These are phyloP conservation scores for Lichtheimia ramosa DNA, from an alignment of 371 early-diverging fungal genomes.

Conservation along the genomic window DNA sequence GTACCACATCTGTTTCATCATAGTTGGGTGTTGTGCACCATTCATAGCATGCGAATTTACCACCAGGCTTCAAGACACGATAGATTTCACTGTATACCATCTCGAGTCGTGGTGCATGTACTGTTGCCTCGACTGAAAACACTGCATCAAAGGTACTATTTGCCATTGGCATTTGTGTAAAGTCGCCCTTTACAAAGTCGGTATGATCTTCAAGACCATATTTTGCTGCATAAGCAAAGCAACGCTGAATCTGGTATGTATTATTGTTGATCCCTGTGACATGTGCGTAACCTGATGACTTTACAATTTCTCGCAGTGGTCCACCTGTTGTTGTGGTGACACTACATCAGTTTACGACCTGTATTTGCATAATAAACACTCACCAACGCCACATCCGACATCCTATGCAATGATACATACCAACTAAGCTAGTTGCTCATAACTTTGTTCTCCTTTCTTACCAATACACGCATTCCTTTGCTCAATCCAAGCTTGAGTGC, in stretches of 20 bases:
- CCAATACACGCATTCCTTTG: conserved; percentile 64
- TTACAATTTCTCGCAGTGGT: conserved; percentile 75
- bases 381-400: conserved; percentile 83
- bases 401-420: conserved; percentile 28
- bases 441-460: conserved; percentile 10
- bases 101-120: conserved; percentile 66
- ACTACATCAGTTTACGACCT: neutral
- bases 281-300: conserved; percentile 66
- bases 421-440: neutral
- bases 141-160: conserved; percentile 66
- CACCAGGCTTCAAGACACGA: conserved; percentile 80
- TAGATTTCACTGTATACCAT: conserved; percentile 74
- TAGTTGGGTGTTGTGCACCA: conserved; percentile 75
- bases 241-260: conserved; percentile 78
- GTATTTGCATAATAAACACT: conserved; percentile 4
- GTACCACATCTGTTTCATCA: conserved; percentile 60
- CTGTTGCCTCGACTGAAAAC: conserved; percentile 80
- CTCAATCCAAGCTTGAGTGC: conserved; percentile 61
- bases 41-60: conserved; percentile 70
- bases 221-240: conserved; percentile 62
- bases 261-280: conserved; percentile 85
- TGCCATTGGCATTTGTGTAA: conserved; percentile 73
- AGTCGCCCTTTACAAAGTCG: conserved; percentile 69
- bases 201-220: conserved; percentile 50
- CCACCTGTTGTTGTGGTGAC: conserved; percentile 39